A percentile compares a stretch with the other conserved stretches of the same genome.
phyloP scores from a whole-genome alignment of 805 yeast species.

The Scheffersomyces stipitis region DNA sequence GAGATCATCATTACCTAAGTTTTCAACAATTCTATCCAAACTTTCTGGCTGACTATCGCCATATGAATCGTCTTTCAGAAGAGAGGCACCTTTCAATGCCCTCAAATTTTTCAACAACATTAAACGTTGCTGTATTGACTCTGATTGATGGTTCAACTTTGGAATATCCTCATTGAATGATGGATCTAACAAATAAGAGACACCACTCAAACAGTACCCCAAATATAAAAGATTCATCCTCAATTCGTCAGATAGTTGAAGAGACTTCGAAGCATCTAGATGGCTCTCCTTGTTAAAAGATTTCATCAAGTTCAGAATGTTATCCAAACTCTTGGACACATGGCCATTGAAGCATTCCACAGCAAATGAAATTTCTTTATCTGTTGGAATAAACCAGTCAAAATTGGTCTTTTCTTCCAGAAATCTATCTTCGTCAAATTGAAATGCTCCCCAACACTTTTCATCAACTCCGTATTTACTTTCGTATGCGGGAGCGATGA shows the following conservation, averaged over 20 bases:
- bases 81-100: constrained; percentile 17
- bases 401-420: constrained; percentile 50
- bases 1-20: constrained; percentile 22
- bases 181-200: constrained; percentile 72
- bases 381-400: constrained; percentile 74
- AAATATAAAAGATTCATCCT: constrained; percentile 56
- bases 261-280: constrained; percentile 15
- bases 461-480: constrained; percentile 40
- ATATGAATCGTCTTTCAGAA: constrained; percentile 20
- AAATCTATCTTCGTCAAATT: constrained; percentile 54
- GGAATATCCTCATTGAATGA: constrained; percentile 53
- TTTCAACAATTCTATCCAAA: constrained; percentile 32
- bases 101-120: constrained; percentile 31
- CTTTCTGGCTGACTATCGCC: constrained; percentile 32
- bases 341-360: constrained; percentile 55
- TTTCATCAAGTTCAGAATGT: constrained; percentile 38
- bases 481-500: constrained; percentile 48
- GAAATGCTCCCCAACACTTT: constrained; percentile 75
- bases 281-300: constrained; percentile 14
- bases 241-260: constrained; percentile 50
- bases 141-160: constrained; percentile 28
- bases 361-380: constrained; percentile 58
- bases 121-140: constrained; percentile 36
- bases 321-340: constrained; percentile 41
- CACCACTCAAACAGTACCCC: constrained; percentile 65